Evolutionary conservation across 495 filamentous ascomycete species (phyloP).

Genomic region (Penicillium pulvis): DNA sequence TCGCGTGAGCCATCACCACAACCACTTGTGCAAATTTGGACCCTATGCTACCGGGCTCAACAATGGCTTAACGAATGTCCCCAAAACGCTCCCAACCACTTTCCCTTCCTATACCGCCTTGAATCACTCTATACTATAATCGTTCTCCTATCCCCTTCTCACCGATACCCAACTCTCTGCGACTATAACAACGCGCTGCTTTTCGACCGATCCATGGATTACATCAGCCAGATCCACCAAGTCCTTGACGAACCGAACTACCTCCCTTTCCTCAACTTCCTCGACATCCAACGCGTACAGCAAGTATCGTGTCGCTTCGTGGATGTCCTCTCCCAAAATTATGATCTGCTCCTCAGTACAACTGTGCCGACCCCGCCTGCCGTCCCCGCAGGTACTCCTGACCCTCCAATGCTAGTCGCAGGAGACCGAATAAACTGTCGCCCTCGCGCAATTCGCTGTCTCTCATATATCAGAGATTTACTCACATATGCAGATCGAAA

Average conservation of each 20-base stretch:
- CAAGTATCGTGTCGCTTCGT: constrained; percentile 40
- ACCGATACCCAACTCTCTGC: constrained; percentile 61
- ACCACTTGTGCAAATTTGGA: constrained; percentile 60
- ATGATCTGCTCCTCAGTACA: constrained; percentile 39
- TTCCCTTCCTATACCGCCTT: constrained; percentile 71
- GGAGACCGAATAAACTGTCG: constrained; percentile 42
- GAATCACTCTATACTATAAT: constrained; percentile 85
- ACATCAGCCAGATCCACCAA: constrained; percentile 50
- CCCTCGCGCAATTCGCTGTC: constrained; percentile 37
- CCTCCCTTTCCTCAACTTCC: constrained; percentile 37
- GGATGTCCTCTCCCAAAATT: constrained; percentile 33
- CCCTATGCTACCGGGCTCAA: constrained; percentile 62
- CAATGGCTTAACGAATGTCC: constrained; percentile 68
- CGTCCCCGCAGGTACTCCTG: constrained; percentile 38
- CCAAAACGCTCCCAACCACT: constrained; percentile 53
- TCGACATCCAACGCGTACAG: constrained; percentile 44
- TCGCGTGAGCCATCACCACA: constrained; percentile 63
- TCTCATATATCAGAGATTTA: constrained; percentile 36
- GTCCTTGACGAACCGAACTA: constrained; percentile 34
- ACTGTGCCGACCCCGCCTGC: constrained; percentile 34
- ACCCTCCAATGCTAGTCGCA: constrained; percentile 37
- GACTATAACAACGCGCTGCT: constrained; percentile 73
- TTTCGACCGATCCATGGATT: constrained; percentile 79
- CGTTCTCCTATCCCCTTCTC: constrained; percentile 76
- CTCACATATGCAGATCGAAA: constrained; percentile 36